Evolutionary conservation across 2,329 filamentous ascomycete species (phyloP), one percentile per base, ranked within the genome.

Genomic region (Colletotrichum lini): DNA sequence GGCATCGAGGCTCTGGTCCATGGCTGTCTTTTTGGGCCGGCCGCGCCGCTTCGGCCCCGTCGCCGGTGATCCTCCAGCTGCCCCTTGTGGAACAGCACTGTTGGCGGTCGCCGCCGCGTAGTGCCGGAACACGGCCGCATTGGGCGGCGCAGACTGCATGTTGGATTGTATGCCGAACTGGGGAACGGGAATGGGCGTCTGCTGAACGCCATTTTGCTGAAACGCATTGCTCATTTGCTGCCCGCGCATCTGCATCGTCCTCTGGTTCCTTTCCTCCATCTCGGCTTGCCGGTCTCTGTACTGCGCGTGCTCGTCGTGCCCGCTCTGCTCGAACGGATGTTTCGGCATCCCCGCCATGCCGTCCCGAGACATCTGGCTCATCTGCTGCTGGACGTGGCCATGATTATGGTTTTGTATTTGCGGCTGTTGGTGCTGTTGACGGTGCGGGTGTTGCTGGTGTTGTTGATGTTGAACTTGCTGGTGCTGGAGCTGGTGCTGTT

Each of bases 391-490:
- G 26, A 52, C 69, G 18, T 62, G 53, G 18, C 44, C 49, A 35
- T 65, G 62, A 44, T 57, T 67, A 21, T 67, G 56, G 61, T 66
- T 49, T 49, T 71, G 60, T 38, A 59, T 45, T 26, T 73, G 70
- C 18, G 62, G 23, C 52, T 73, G 60, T 23, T 44, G 21, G 13
- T 73, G 50, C 56, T 67, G 44, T 23, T 71, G 58, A 13, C 62
- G 67, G 40, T 60, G 67, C 9, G 52, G 62, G 23, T 70, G 72
- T n/a, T 64, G 61, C n/a, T 72, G 66, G 15, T 63, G 49, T n/a
- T 59, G 57, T 52, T 77, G 77, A 1, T 77, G 75, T 38, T 77
- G 63, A 23, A 75, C 71, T 63, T 66, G 70, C 45, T 74, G 72
- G 40, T 75, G 75, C 15, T 72, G 73, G 23, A 70, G 73, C 49